Conservation (phyloP, 768 basidiomycete genomes). For the Boletus vermiculosoides region DNA sequence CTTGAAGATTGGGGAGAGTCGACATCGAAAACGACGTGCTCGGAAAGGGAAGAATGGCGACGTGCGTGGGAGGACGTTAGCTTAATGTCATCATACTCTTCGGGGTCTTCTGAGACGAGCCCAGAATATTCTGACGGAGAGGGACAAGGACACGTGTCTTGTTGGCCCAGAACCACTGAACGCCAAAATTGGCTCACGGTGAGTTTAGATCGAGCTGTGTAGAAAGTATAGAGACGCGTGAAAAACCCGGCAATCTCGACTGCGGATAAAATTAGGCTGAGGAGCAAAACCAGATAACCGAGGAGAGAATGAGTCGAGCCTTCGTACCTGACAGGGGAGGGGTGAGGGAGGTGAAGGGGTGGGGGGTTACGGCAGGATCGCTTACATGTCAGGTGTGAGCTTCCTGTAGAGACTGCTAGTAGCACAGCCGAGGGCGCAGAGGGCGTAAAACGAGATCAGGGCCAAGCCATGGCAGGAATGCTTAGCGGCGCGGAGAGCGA, state of each 20-base stretch:
- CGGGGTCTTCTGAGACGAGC: conserved; percentile 54
- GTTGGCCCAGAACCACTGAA: conserved; percentile 52
- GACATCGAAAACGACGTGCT: conserved; percentile 50
- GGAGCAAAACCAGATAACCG: conserved; percentile 55
- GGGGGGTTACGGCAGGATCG: conserved; percentile 18
- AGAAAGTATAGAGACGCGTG: conserved; percentile 51
- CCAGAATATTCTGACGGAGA: conserved; percentile 51
- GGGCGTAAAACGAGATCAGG: conserved; percentile 60
- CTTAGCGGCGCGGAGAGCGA: conserved; percentile 75
- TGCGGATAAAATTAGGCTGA: conserved; percentile 45
- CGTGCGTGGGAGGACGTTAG: conserved; percentile 32
- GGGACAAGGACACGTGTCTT: conserved; percentile 24
- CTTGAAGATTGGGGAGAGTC: conserved; percentile 41
- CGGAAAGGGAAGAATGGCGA: conserved; percentile 47
- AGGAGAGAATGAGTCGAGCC: conserved; percentile 60
- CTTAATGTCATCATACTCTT: conserved; percentile 53
- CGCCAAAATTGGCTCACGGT: conserved; percentile 54
- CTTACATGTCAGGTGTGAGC: conserved; percentile 80
- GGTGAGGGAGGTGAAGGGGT: background rate
- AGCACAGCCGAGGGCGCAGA: conserved; percentile 62
- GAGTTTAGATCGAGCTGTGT: conserved; percentile 43
- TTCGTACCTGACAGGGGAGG: conserved; percentile 56
- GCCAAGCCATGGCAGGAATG: conserved; percentile 61
- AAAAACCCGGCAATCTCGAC: conserved; percentile 55
- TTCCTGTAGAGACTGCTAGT: conserved; percentile 72